Evolutionary conservation across 202 grass and related monocot species (phyloP).

Genomic region (Setaria viridis): DNA sequence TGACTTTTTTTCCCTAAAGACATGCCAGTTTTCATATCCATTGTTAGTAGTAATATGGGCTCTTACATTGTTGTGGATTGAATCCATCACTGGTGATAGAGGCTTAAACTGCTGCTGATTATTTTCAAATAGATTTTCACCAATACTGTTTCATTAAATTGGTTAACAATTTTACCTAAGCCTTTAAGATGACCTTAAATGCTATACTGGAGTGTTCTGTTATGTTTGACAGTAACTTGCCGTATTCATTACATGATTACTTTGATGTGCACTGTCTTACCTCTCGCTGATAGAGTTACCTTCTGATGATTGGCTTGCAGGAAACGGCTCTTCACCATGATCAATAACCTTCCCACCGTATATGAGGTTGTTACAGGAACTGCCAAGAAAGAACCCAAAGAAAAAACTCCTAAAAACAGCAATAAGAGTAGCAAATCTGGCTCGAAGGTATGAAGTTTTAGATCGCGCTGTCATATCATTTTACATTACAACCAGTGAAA

Average conservation of each 20-base stretch:
- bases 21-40: neutral
- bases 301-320: conserved; percentile 50
- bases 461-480: neutral
- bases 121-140: neutral
- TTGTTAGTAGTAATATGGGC: neutral
- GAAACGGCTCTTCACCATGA: conserved; percentile 74
- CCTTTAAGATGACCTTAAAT: neutral
- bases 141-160: neutral
- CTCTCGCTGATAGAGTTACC: neutral
- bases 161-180: neutral
- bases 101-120: neutral
- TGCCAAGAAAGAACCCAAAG: conserved; percentile 66
- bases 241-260: neutral
- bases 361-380: conserved; percentile 72
- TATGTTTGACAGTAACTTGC: neutral
- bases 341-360: conserved; percentile 73
- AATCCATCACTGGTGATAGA: neutral
- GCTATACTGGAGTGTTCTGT: neutral
- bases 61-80: conserved; percentile 3
- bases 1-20: neutral
- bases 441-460: conserved; percentile 57
- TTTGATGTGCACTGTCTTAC: neutral
- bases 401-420: conserved; percentile 62
- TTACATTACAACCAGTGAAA: neutral
- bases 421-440: conserved; percentile 66